A percentile compares a stretch with the other conserved stretches of the same genome.
Conservation (phyloP, 1,139 yeast species). For the Scheffersomyces illinoinensis region DNA sequence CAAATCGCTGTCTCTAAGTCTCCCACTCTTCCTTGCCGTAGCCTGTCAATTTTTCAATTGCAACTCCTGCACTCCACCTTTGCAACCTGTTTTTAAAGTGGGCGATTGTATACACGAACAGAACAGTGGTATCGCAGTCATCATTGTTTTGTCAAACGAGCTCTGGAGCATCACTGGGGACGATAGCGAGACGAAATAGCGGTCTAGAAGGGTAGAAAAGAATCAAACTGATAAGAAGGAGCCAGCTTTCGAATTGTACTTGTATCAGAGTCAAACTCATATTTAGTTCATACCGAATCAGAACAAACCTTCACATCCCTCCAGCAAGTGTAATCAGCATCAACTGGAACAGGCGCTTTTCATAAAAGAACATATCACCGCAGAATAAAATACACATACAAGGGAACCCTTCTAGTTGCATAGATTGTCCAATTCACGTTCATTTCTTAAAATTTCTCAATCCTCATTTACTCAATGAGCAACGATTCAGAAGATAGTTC, state of each 20-base stretch:
- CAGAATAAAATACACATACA: background rate
- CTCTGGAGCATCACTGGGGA: background rate
- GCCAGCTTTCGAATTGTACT: background rate
- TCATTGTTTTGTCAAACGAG: background rate
- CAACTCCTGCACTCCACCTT: background rate
- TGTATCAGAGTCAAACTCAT: background rate
- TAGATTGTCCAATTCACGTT: background rate
- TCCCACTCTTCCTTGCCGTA: background rate
- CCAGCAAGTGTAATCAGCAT: background rate
- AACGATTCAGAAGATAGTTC: background rate
- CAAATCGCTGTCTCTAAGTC: background rate
- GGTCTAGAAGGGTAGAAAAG: background rate
- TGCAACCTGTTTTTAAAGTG: background rate
- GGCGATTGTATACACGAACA: background rate
- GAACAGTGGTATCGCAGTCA: background rate
- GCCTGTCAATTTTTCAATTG: background rate
- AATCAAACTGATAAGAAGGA: background rate
- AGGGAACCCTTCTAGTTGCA: background rate
- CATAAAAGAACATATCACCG: background rate
- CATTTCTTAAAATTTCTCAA: no score
- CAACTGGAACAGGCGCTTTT: background rate
- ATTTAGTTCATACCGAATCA: background rate
- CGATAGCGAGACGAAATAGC: background rate
- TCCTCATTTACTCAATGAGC: background rate
- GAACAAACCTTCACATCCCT: background rate